Conservation (phyloP, 148 eudicot species). For the Limonium bicolor region DNA sequence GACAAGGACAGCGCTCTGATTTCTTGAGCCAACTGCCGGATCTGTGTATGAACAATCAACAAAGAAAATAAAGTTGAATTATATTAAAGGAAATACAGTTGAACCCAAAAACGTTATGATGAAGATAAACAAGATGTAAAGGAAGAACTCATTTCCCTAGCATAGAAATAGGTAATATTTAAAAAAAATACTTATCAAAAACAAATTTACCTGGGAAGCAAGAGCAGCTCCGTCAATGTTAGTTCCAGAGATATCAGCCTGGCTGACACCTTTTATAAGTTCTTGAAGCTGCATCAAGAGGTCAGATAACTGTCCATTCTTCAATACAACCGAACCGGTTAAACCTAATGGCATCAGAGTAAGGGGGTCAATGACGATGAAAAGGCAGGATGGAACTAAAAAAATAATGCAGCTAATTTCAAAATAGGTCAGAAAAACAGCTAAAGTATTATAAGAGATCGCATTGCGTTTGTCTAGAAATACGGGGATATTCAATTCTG, state of each 20-base stretch:
- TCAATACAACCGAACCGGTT: slow-evolving; percentile 73
- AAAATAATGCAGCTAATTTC: not conserved
- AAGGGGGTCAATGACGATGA: not conserved
- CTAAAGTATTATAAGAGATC: too few relatives aligned
- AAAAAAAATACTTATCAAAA: too few relatives aligned
- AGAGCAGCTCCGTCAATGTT: slow-evolving; percentile 54
- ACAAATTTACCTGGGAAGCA: slow-evolving; percentile 95
- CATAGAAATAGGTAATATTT: too few relatives aligned
- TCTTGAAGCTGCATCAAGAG: slow-evolving; percentile 67
- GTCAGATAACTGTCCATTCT: slow-evolving; percentile 73
- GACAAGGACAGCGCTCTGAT: slow-evolving; percentile 56
- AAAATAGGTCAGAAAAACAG: too few relatives aligned
- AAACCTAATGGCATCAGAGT: slow-evolving; percentile 33
- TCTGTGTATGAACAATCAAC: slow-evolving; percentile 27
- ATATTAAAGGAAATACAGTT: too few relatives aligned
- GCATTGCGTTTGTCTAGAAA: too few relatives aligned
- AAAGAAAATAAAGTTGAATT: not conserved
- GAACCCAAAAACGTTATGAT: too few relatives aligned
- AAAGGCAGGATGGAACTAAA: not conserved
- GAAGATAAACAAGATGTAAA: too few relatives aligned
- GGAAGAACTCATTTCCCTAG: too few relatives aligned
- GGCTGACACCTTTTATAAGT: slow-evolving; percentile 47
- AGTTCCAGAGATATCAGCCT: slow-evolving; percentile 44
- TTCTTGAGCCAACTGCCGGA: slow-evolving; percentile 81
- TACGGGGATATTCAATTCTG: too few relatives aligned